Base-by-base conservation (phyloP, 768 basidiomycete genomes). In the Tubosaeta sp. region DNA sequence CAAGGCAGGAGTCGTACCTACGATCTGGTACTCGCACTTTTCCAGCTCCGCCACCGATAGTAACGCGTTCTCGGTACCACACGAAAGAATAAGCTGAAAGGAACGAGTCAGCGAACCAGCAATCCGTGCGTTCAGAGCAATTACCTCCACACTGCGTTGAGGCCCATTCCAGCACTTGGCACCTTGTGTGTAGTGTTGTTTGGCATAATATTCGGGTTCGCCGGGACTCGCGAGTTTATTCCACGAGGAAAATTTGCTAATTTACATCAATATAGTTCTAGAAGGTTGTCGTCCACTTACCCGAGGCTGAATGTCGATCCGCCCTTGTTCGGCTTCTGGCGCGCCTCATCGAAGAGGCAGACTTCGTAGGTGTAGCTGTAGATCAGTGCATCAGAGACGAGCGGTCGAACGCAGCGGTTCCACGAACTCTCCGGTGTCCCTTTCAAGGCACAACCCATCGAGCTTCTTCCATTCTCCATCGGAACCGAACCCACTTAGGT, bases 121-220 rank as follows among this genome's bases (percentile, higher is more conserved):
- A 18, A 31, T 39, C 14, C 11, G 27, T 47, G 6, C 41, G 7
- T 32, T 27, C 30, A 21, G 14, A 46, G 44, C 16, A 69, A 78
- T 44, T 67, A 90, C 92, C 64, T 82, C 77, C 29, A 92, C 87
- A 54, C 81, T 92, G 27, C 95, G 82, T 56, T 89, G 80, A 4
- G 96, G 96, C 1, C 96, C 95, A 61, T 96, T 96, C 95, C 94
- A 96, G 74, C 95, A 98, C 62, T 85, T 83, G 5, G 92, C 77
- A 35, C 95, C 96, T 46, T 78, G 75, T 32, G 83, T 82, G 72
- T 98, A 99, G 13, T 80, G 68, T 61, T 95, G 93, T 60, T 81
- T 85, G 41, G 78, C 70, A 68, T 97, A 96, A 69, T 85, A 96
- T 30, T 80, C 86, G 3, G 77, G 76, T 22, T 81, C 72, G 3